Evolutionary conservation across 148 eudicot genomes (phyloP).

Genomic region (Linanthus parryae): DNA sequence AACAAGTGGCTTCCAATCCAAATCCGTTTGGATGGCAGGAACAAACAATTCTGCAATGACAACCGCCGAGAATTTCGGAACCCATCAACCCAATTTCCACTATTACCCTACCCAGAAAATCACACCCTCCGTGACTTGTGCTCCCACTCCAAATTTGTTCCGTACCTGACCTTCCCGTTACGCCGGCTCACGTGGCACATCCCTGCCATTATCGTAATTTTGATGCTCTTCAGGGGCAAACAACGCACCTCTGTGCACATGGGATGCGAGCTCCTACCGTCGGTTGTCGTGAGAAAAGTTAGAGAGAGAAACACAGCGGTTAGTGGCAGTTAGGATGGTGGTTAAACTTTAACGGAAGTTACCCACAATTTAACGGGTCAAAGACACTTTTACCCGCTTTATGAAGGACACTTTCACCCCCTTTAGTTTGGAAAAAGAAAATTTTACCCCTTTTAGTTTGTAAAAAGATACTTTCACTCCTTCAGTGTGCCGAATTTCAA

Average conservation of each 20-base stretch:
- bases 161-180: conserved; percentile 1
- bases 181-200: neutral
- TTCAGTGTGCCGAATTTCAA: no score
- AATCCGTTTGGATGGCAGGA: no score
- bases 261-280: neutral
- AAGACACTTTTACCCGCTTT: no score
- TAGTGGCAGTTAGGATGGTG: conserved; percentile 22
- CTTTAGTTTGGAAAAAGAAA: neutral
- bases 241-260: neutral
- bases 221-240: neutral
- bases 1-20: no score
- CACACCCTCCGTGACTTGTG: neutral
- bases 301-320: conserved; percentile 10
- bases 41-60: conserved; percentile 6
- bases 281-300: neutral
- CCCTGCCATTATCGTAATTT: conserved; percentile 11
- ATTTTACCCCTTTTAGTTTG: neutral
- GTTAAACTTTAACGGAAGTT: conserved; percentile 11
- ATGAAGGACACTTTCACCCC: no score
- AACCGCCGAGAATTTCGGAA: conserved; percentile 15
- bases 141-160: neutral
- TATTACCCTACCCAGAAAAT: neutral
- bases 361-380: neutral
- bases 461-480: neutral
- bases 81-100: neutral